phyloP scores from a whole-genome alignment of 2,329 filamentous ascomycete species.

The Rutstroemia sp. region DNA sequence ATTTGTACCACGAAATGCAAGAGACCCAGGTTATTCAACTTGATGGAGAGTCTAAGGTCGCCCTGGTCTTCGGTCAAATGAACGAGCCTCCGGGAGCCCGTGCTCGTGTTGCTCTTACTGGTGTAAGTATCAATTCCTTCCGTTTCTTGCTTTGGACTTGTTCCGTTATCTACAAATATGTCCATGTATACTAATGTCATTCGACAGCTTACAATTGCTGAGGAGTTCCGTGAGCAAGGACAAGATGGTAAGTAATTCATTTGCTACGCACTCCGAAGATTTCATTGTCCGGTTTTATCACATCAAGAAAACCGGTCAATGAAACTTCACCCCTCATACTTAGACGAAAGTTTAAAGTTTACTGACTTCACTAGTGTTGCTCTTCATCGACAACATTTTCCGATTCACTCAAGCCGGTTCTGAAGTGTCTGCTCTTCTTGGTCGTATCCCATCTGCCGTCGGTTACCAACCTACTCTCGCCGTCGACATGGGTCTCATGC shows the following conservation, averaged over 20 bases:
- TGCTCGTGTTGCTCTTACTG: slow-evolving; percentile 98
- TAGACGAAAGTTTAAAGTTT: neutral
- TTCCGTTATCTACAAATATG: neutral
- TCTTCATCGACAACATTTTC: slow-evolving; percentile 99
- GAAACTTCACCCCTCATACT: neutral
- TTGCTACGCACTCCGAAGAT: neutral
- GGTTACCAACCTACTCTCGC: slow-evolving; percentile 99
- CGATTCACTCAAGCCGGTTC: slow-evolving; percentile 99
- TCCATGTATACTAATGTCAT: neutral
- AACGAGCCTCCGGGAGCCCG: slow-evolving; percentile 99
- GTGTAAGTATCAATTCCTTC: slow-evolving; percentile 30
- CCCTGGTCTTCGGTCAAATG: slow-evolving; percentile 99
- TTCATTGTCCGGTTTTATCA: neutral
- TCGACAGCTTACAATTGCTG: slow-evolving; percentile 50
- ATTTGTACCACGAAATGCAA: slow-evolving; percentile 99
- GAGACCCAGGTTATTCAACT: slow-evolving; percentile 99
- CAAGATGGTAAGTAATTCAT: slow-evolving; percentile 64
- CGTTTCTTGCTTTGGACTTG: neutral
- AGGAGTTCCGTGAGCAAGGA: slow-evolving; percentile 75
- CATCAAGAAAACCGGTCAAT: neutral
- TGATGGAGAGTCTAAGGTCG: slow-evolving; percentile 98
- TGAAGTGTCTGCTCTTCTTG: slow-evolving; percentile 97
- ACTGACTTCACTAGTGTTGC: slow-evolving; percentile 58
- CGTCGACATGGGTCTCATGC: slow-evolving; percentile 98
- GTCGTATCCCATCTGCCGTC: slow-evolving; percentile 99